Conservation (phyloP, 768 basidiomycete species). For the Pleurotus djamor region DNA sequence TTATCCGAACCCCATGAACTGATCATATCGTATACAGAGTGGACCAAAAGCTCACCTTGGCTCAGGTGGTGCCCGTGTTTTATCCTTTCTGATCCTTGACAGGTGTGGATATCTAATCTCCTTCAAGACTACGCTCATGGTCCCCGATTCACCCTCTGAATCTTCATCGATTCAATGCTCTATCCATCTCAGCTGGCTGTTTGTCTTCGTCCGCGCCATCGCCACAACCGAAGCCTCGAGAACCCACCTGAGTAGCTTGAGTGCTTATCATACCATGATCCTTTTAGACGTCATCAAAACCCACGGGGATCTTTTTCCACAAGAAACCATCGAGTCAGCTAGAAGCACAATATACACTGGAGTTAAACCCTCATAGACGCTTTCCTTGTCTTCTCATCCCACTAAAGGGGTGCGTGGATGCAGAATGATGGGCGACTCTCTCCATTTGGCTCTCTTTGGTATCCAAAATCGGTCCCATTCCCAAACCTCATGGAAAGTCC, state of each 20-base stretch:
- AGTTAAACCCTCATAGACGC: not conserved
- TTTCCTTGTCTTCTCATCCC: not conserved
- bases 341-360: constrained; percentile 1
- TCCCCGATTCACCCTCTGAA: not conserved
- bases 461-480: too few species aligned
- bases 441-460: not conserved
- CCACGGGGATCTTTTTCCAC: not conserved
- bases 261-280: too few species aligned
- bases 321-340: not conserved
- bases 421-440: not conserved
- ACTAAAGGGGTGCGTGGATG: not conserved
- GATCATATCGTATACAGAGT: not conserved
- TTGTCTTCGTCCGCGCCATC: too few species aligned
- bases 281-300: not conserved
- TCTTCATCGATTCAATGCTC: too few species aligned
- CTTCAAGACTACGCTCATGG: not conserved
- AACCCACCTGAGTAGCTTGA: too few species aligned
- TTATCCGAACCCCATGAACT: not conserved
- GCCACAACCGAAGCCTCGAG: too few species aligned
- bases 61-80: not conserved
- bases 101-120: not conserved
- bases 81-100: not conserved
- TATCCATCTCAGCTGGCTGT: too few species aligned
- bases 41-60: not conserved
- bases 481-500: not conserved